Percentiles rank a stretch among this genome's conserved stretches.
phyloP scores from a whole-genome alignment of 495 filamentous ascomycete species.

The Schizothecium vesticola region DNA sequence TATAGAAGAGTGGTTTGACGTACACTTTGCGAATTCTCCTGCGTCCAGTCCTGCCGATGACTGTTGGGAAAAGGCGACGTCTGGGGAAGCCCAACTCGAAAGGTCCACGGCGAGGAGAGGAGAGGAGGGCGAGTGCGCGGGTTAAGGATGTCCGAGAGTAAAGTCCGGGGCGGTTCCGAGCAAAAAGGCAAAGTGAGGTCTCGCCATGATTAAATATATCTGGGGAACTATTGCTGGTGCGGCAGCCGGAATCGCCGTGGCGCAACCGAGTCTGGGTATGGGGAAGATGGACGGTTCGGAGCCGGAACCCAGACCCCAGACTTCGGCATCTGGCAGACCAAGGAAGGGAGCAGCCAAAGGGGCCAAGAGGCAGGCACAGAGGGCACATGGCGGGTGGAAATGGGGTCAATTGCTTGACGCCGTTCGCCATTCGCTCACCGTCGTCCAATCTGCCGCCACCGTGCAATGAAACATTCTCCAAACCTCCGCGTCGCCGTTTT shows the following conservation, averaged over 20 bases:
- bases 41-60: not conserved
- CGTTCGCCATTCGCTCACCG: conserved; percentile 11
- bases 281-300: conserved; percentile 4
- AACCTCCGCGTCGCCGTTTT: not conserved
- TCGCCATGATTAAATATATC: conserved; percentile 26
- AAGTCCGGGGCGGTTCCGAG: conserved; percentile 1
- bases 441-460: not conserved
- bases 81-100: not conserved
- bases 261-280: not conserved
- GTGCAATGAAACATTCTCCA: conserved; percentile 19
- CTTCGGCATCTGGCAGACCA: conserved; percentile 13
- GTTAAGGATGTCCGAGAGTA: not conserved
- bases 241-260: not conserved
- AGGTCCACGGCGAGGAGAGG: not conserved
- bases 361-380: not conserved
- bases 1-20: not conserved
- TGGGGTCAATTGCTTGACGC: conserved; percentile 25
- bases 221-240: conserved; percentile 16
- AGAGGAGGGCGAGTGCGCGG: not conserved
- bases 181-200: conserved; percentile 15
- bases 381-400: conserved; percentile 19
- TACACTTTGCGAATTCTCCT: not conserved
- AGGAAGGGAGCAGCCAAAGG: not conserved
- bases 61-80: not conserved
- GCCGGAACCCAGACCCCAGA: conserved; percentile 1